phyloP scores from a whole-genome alignment of 345 rosid genomes.

The Abelmoschus esculentus region DNA sequence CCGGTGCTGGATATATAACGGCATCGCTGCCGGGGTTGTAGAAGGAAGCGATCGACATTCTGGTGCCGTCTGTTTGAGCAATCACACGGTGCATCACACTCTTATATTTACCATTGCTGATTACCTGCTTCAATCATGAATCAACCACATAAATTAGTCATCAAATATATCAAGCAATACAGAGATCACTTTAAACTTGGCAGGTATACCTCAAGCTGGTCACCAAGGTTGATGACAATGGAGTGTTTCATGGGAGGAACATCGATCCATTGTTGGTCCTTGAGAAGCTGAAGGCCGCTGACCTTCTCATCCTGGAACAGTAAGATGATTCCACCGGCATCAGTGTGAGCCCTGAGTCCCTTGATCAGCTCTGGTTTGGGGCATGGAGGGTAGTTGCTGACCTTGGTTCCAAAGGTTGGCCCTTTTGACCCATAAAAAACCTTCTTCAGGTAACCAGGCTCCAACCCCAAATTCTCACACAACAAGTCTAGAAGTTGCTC shows the following conservation, averaged over 20 bases:
- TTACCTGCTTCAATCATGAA: slow-evolving; percentile 36
- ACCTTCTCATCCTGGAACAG: slow-evolving; percentile 87
- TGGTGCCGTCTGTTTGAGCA: slow-evolving; percentile 62
- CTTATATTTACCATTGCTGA: slow-evolving; percentile 88
- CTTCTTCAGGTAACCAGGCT: slow-evolving; percentile 72
- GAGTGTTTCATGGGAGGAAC: slow-evolving; percentile 82
- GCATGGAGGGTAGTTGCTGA: slow-evolving; percentile 79
- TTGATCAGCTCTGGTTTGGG: slow-evolving; percentile 86
- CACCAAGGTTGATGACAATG: slow-evolving; percentile 87
- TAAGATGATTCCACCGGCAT: slow-evolving; percentile 86
- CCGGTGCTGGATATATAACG: slow-evolving; percentile 60
- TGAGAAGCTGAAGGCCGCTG: slow-evolving; percentile 91
- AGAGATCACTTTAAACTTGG: too few species aligned
- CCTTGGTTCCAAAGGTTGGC: slow-evolving; percentile 77
- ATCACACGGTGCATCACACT: slow-evolving; percentile 74
- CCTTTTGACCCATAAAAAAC: slow-evolving; percentile 62
- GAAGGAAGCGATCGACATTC: slow-evolving; percentile 91
- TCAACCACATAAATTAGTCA: neutral
- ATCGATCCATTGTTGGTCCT: slow-evolving; percentile 74
- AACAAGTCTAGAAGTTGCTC: slow-evolving; percentile 56
- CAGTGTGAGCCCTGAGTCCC: slow-evolving; percentile 97
- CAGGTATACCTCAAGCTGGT: slow-evolving; percentile 72
- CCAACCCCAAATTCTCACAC: slow-evolving; percentile 74
- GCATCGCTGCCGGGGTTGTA: slow-evolving; percentile 94
- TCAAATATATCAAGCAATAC: neutral